phyloP scores from a whole-genome alignment of 208 protist species.

The Vickermania spadyakhi region DNA sequence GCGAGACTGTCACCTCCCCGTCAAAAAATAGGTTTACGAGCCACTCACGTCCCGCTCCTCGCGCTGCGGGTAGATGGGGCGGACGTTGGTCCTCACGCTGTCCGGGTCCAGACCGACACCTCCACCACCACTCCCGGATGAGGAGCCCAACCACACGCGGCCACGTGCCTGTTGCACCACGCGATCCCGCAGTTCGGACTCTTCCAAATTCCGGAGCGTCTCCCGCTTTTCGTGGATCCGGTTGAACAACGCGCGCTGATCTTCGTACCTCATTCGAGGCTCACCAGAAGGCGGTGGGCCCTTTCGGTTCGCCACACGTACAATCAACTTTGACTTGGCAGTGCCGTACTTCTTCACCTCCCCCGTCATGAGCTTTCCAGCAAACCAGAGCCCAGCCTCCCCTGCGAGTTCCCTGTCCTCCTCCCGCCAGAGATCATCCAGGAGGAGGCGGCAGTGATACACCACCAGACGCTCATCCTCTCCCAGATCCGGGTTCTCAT shows the following conservation, averaged over 20 bases:
- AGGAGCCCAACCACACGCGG: conserved; percentile 13
- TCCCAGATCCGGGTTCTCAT: conserved; percentile 62
- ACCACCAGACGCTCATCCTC: conserved; percentile 61
- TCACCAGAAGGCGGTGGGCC: conserved; percentile 53
- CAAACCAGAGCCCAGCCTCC: conserved; percentile 60
- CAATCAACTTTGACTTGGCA: conserved; percentile 61
- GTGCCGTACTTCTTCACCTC: conserved; percentile 44
- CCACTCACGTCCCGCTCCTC: conserved; percentile 33
- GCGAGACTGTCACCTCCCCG: too few relatives aligned
- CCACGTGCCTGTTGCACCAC: conserved; percentile 53
- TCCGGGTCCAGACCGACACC: background rate
- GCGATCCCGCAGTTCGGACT: conserved; percentile 61
- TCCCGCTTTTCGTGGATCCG: conserved; percentile 43
- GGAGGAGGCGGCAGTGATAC: conserved; percentile 73
- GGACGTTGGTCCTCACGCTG: conserved; percentile 16
- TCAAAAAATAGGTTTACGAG: too few relatives aligned
- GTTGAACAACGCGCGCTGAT: conserved; percentile 54
- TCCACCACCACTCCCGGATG: background rate
- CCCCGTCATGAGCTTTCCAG: conserved; percentile 52
- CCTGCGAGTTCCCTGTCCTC: conserved; percentile 36
- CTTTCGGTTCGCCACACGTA: conserved; percentile 48
- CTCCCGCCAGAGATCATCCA: conserved; percentile 53
- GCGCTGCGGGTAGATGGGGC: conserved; percentile 40
- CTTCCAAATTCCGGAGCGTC: conserved; percentile 42
- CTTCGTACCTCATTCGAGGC: conserved; percentile 73